phyloP scores from a whole-genome alignment of 257 asterid species.

The Plantago ovata region DNA sequence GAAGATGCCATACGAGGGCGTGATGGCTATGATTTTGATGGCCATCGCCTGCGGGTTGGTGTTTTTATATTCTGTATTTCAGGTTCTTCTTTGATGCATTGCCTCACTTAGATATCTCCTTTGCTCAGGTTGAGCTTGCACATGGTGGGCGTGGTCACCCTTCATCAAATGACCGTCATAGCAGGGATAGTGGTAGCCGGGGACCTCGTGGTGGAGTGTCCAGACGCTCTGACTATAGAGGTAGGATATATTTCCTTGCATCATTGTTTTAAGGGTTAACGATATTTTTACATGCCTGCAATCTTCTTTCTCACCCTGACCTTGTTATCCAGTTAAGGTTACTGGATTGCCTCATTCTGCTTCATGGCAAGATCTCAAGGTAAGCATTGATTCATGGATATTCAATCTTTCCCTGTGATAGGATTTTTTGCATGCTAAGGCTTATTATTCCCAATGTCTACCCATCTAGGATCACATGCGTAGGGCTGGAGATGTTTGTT shows the following conservation, averaged over 20 bases:
- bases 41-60: constrained; percentile 88
- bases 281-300: neutral
- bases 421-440: constrained; percentile 2
- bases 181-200: constrained; percentile 43
- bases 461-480: constrained; percentile 94
- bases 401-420: constrained; percentile 10
- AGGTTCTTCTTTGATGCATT: neutral
- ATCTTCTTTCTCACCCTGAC: constrained; percentile 15
- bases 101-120: constrained; percentile 11
- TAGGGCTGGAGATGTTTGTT: constrained; percentile 98
- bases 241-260: neutral
- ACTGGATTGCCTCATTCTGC: constrained; percentile 92
- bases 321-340: constrained; percentile 54
- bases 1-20: constrained; percentile 99
- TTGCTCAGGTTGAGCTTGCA: constrained; percentile 84
- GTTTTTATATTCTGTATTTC: constrained; percentile 4
- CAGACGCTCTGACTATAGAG: constrained; percentile 49
- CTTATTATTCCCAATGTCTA: constrained; percentile 15
- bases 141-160: constrained; percentile 97
- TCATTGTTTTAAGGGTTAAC: neutral
- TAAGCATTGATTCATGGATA: constrained; percentile 22
- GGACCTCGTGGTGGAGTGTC: constrained; percentile 97
- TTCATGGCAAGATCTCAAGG: constrained; percentile 99
- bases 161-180: constrained; percentile 66
- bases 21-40: constrained; percentile 98